Evolutionary conservation across 805 yeast species (phyloP), one percentile per base, ranked within the genome.

Genomic region (Candida argentea): DNA sequence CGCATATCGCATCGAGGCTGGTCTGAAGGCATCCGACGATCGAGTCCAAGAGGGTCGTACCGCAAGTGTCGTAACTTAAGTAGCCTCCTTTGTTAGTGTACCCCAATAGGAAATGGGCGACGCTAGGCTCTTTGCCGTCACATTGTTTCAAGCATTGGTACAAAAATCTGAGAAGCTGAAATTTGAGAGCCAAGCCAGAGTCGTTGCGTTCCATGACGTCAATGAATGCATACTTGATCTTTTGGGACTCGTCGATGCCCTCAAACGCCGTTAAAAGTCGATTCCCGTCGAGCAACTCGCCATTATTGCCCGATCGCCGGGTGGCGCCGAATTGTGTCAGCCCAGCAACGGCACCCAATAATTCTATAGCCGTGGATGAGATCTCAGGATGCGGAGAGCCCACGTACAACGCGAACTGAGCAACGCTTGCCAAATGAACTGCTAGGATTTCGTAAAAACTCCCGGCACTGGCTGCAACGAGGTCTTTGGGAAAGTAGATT

Each of bases 61-160:
- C 46, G 3, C 50, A 36, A 3, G 74, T 73, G n/a, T 76, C 48
- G 6, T 24, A 11, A 26, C 27, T 35, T n/a, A 67, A 60, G 28
- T 65, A 70, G 2, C 44, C 55, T 4, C 58, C 68, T 41, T 52
- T 34, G 39, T 54, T 42, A 23, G 71, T 74, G 49, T 76, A 85
- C 0, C 97, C 97, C 2, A 89, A 61, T 6, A 89, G 48, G 39
- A 78, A 76, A 46, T 86, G 96, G 1, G 89, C 58, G 1, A 80
- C 65, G 1, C 77, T 65, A 5, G 74, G 65, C 10, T 52, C 55
- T 7, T 55, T 55, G 1, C 62, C 53, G 5, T 58, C 54, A 1
- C 56, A 36, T 2, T 59, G 48, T 5, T 37, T 32, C 27, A 84
- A 52, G 35, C 73, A 70, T 3, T 50, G 46, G 25, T 61, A 54